Evolutionary conservation across 2,329 filamentous ascomycete genomes (phyloP).

Genomic region (Sarocladium kiliense): DNA sequence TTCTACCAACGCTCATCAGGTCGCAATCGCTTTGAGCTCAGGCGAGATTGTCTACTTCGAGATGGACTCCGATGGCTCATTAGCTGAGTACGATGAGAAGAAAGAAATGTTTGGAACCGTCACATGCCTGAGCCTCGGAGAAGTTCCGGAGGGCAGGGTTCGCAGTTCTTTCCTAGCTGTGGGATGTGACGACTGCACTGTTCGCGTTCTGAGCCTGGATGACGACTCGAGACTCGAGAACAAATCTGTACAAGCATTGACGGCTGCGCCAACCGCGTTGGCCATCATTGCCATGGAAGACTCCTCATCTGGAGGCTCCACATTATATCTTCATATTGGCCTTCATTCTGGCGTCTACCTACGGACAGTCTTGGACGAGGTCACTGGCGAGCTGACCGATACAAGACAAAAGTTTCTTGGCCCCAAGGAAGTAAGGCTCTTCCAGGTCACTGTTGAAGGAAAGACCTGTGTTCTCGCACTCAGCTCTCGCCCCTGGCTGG

Average conservation of each 20-base stretch:
- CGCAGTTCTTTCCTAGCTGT: slow-evolving; percentile 92
- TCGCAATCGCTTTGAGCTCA: slow-evolving; percentile 88
- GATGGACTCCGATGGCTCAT: slow-evolving; percentile 84
- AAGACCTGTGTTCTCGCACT: slow-evolving; percentile 83
- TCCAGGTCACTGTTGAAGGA: slow-evolving; percentile 82
- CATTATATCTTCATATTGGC: slow-evolving; percentile 92
- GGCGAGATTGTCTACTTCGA: slow-evolving; percentile 98
- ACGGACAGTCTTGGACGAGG: slow-evolving; percentile 87
- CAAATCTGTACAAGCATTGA: slow-evolving; percentile 90
- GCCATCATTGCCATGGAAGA: slow-evolving; percentile 96
- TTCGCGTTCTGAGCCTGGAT: slow-evolving; percentile 85
- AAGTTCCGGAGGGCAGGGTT: slow-evolving; percentile 83
- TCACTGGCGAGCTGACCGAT: slow-evolving; percentile 92
- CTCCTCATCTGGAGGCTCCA: slow-evolving; percentile 80
- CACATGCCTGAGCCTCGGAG: slow-evolving; percentile 87
- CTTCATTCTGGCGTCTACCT: slow-evolving; percentile 94
- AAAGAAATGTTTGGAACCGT: slow-evolving; percentile 94
- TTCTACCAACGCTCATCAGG: slow-evolving; percentile 87
- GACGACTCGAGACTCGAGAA: slow-evolving; percentile 87
- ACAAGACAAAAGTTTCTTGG: slow-evolving; percentile 93
- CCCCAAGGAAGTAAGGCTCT: slow-evolving; percentile 82
- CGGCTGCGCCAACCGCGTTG: slow-evolving; percentile 81
- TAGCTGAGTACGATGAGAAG: slow-evolving; percentile 92
- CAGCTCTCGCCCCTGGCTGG: slow-evolving; percentile 92
- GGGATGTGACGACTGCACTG: slow-evolving; percentile 93